These are phyloP conservation scores for Pythium aristosporum DNA, from an alignment of 352 stramenopile species.

Conservation along the genomic window DNA sequence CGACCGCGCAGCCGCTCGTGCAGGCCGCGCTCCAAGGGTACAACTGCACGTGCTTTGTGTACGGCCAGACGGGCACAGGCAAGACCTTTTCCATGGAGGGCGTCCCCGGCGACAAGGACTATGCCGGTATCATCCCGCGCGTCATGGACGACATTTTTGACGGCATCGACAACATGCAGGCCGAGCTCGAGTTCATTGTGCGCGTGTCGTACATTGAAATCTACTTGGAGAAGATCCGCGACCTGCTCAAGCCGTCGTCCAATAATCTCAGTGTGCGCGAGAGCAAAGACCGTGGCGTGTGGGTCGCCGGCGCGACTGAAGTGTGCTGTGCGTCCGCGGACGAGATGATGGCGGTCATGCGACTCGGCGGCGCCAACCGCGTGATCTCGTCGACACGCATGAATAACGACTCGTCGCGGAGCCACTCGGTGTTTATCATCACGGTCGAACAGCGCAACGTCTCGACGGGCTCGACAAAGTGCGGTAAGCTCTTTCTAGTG, in stretches of 20 bases:
- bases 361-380: conserved; percentile 89
- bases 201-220: conserved; percentile 98
- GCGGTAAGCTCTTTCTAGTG: conserved; percentile 92
- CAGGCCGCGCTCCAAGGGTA: conserved; percentile 69
- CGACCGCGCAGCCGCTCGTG: conserved; percentile 63
- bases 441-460: conserved; percentile 90
- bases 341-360: conserved; percentile 88
- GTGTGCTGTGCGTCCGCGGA: conserved; percentile 55
- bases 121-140: conserved; percentile 70
- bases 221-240: conserved; percentile 98
- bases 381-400: conserved; percentile 87
- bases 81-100: conserved; percentile 94
- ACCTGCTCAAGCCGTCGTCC: conserved; percentile 85
- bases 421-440: conserved; percentile 97
- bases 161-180: conserved; percentile 66
- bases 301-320: conserved; percentile 57
- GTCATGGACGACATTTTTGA: conserved; percentile 73
- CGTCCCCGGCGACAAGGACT: conserved; percentile 62
- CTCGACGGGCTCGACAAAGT: conserved; percentile 60
- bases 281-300: conserved; percentile 60
- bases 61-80: conserved; percentile 89
- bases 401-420: conserved; percentile 90
- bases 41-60: conserved; percentile 92
- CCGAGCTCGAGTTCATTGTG: conserved; percentile 91
- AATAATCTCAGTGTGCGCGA: conserved; percentile 68